phyloP scores from a whole-genome alignment of 768 basidiomycete genomes.

The Hygrophorus russula region DNA sequence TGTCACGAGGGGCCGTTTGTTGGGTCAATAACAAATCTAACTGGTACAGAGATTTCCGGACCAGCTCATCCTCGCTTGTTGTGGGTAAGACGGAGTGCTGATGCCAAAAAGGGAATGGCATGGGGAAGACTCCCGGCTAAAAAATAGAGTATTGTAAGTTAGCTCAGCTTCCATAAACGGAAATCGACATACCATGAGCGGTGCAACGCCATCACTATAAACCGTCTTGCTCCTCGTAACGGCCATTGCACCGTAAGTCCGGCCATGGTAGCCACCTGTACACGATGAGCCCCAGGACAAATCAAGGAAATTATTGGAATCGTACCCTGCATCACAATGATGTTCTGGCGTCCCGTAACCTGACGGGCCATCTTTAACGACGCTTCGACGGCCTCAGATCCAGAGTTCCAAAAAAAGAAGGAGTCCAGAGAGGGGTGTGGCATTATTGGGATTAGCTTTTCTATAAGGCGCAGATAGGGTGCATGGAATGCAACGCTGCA shows the following conservation, averaged over 20 bases:
- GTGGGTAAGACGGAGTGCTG: conserved; percentile 49
- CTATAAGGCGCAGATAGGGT: conserved; percentile 80
- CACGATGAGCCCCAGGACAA: neutral
- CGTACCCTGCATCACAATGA: conserved; percentile 83
- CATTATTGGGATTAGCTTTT: conserved; percentile 80
- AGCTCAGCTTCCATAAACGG: neutral
- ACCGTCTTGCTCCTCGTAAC: conserved; percentile 91
- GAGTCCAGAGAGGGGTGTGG: conserved; percentile 84
- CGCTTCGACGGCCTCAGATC: conserved; percentile 87
- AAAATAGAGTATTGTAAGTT: conserved; percentile 2
- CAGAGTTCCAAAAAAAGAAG: conserved; percentile 97
- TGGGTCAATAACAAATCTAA: conserved; percentile 68
- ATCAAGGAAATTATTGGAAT: neutral
- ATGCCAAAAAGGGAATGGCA: conserved; percentile 92
- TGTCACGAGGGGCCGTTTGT: conserved; percentile 74
- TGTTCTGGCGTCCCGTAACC: conserved; percentile 73
- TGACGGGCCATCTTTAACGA: conserved; percentile 78
- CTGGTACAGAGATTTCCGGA: conserved; percentile 61
- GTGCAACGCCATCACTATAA: conserved; percentile 69
- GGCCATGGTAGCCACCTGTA: conserved; percentile 76
- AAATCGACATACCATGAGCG: conserved; percentile 60
- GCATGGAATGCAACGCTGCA: conserved; percentile 83
- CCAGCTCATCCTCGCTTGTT: conserved; percentile 46
- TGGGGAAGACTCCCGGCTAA: conserved; percentile 74
- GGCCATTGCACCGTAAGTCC: conserved; percentile 89